Conservation (phyloP, 768 basidiomycete genomes). For the Mycena capillaripes region DNA sequence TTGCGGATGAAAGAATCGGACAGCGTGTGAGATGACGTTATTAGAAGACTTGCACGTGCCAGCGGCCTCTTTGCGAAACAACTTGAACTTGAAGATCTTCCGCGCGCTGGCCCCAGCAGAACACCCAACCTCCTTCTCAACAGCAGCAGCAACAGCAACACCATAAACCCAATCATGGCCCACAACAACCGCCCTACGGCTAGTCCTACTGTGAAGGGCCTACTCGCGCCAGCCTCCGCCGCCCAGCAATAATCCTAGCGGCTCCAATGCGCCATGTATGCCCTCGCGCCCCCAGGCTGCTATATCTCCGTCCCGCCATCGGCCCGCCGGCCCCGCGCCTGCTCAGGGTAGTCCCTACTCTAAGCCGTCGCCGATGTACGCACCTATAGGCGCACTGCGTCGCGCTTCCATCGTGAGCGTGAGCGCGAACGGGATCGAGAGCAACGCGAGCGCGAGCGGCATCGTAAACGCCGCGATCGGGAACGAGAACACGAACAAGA, state of each 20-base stretch:
- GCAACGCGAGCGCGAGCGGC: slow-evolving; percentile 17
- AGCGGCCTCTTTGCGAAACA: too few relatives aligned
- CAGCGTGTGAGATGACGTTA: too few relatives aligned
- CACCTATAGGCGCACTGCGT: slow-evolving; percentile 26
- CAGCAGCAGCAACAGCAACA: too few relatives aligned
- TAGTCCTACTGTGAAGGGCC: slow-evolving; percentile 13
- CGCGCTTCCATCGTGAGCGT: not conserved
- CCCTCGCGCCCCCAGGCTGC: not conserved
- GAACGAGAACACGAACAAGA: too few relatives aligned
- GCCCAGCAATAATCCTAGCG: not conserved
- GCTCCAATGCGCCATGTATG: not conserved
- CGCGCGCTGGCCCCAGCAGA: too few relatives aligned
- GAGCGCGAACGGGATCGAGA: not conserved
- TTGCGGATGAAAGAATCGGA: too few relatives aligned
- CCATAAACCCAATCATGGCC: slow-evolving; percentile 5
- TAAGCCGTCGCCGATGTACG: slow-evolving; percentile 34
- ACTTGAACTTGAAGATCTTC: too few relatives aligned
- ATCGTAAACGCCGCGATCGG: too few relatives aligned
- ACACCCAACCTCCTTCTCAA: too few relatives aligned
- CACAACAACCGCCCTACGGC: not conserved
- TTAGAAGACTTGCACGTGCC: too few relatives aligned
- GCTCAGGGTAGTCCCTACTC: slow-evolving; percentile 22
- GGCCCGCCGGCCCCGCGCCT: not conserved
- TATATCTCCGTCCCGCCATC: slow-evolving; percentile 26
- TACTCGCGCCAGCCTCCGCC: not conserved